Percentiles rank a stretch among this genome's conserved stretches.
phyloP scores from a whole-genome alignment of 768 basidiomycete genomes.

The Tricholoma sp. region DNA sequence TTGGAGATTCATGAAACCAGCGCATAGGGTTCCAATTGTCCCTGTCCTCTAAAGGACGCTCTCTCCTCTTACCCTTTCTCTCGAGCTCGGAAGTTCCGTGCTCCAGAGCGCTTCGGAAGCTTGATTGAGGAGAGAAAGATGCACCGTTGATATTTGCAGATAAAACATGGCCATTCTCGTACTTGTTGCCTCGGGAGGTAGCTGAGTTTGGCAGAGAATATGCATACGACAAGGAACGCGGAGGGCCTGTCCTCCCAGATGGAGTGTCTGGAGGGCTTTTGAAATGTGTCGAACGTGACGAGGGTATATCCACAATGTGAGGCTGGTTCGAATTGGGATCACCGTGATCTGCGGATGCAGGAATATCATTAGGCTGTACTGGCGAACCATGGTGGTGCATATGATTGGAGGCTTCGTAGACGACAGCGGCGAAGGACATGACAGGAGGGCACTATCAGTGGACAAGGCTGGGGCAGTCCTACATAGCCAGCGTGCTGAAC shows the following conservation, averaged over 20 bases:
- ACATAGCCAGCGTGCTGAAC: neutral
- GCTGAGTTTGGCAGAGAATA: conserved; percentile 48
- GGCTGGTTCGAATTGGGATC: neutral
- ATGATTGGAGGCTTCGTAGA: conserved; percentile 13
- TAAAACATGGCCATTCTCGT: conserved; percentile 17
- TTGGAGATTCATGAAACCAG: conserved; percentile 51
- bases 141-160: conserved; percentile 22
- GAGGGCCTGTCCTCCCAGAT: conserved; percentile 65
- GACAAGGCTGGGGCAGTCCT: neutral
- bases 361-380: neutral
- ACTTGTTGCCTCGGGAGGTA: conserved; percentile 20
- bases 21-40: conserved; percentile 45
- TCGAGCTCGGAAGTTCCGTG: conserved; percentile 40
- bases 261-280: conserved; percentile 43
- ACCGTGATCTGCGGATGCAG: neutral
- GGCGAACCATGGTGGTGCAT: neutral
- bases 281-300: conserved; percentile 18
- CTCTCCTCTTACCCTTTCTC: conserved; percentile 50
- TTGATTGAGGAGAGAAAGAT: conserved; percentile 17
- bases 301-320: conserved; percentile 2
- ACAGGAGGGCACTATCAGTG: neutral
- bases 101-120: conserved; percentile 65
- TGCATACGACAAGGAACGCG: conserved; percentile 64
- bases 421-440: conserved; percentile 23
- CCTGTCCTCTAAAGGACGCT: conserved; percentile 40